phyloP scores from a whole-genome alignment of 306 rosid species.

The Prunus mume region DNA sequence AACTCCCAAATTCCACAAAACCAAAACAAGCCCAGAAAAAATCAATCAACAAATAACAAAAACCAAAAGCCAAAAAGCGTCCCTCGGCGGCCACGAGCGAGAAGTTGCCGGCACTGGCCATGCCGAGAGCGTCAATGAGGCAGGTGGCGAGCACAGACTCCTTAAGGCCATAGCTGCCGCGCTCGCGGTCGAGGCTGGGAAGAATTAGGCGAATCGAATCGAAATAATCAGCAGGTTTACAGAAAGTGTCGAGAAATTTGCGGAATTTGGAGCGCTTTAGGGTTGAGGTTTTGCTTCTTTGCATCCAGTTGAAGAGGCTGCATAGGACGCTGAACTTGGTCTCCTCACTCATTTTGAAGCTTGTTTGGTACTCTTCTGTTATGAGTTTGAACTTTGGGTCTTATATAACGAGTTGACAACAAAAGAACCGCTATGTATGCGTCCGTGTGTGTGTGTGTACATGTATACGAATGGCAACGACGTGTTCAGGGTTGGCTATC shows the following conservation, averaged over 20 bases:
- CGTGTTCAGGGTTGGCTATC: too few species aligned
- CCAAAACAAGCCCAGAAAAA: neutral
- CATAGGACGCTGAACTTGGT: conserved; percentile 65
- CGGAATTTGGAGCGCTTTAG: conserved; percentile 85
- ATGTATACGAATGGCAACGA: too few species aligned
- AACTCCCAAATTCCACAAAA: neutral
- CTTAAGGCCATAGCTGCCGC: conserved; percentile 83
- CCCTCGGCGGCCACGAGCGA: conserved; percentile 88
- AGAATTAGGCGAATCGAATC: conserved; percentile 71
- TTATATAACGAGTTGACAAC: neutral
- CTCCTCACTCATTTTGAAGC: conserved; percentile 43
- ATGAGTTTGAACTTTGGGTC: neutral
- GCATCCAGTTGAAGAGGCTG: conserved; percentile 82
- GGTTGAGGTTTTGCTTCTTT: conserved; percentile 58
- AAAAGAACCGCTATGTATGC: neutral
- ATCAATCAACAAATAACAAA: neutral
- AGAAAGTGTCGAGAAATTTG: conserved; percentile 74
- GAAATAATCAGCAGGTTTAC: conserved; percentile 56
- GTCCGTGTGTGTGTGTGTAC: too few species aligned
- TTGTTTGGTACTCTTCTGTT: neutral
- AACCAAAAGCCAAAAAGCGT: neutral
- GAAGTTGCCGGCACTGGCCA: conserved; percentile 81
- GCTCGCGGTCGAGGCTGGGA: conserved; percentile 83
- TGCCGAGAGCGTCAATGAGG: conserved; percentile 81
- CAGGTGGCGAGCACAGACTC: conserved; percentile 84